phyloP scores from a whole-genome alignment of 2,329 filamentous ascomycete species.

The Thyridium curvatum region DNA sequence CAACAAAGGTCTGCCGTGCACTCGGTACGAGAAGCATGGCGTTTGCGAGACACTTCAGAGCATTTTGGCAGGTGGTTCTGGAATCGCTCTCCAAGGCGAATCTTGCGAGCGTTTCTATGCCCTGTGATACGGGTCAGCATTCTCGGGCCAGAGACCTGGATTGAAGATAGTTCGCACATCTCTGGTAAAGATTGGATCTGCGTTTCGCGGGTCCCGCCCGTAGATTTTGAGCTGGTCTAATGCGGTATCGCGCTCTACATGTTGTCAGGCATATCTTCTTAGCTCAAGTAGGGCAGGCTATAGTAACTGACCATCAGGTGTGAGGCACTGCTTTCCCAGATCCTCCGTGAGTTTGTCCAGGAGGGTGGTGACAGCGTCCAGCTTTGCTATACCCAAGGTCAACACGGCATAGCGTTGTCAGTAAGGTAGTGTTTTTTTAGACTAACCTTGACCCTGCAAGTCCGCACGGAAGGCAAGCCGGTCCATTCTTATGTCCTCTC shows the following conservation, averaged over 20 bases:
- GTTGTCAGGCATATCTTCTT: conserved; percentile 1
- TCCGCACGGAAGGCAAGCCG: too few relatives aligned
- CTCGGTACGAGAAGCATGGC: conserved; percentile 64
- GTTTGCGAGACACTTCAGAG: conserved; percentile 78
- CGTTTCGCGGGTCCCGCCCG: conserved; percentile 64
- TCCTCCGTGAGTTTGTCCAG: conserved; percentile 58
- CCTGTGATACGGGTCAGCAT: conserved; percentile 38
- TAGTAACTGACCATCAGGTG: conserved; percentile 49
- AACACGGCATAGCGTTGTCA: too few relatives aligned
- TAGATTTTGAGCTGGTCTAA: conserved; percentile 71
- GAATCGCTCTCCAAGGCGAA: conserved; percentile 68
- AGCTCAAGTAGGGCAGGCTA: conserved; percentile 4
- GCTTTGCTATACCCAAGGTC: conserved; percentile 47
- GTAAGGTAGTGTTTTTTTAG: too few relatives aligned
- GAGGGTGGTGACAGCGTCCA: conserved; percentile 60
- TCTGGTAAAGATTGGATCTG: conserved; percentile 79
- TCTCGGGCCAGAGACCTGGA: not conserved
- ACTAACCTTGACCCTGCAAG: too few relatives aligned
- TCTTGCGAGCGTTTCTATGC: conserved; percentile 63
- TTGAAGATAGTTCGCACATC: conserved; percentile 41
- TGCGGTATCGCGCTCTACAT: conserved; percentile 53
- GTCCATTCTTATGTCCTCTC: too few relatives aligned
- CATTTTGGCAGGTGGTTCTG: conserved; percentile 62
- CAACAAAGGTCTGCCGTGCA: conserved; percentile 67
- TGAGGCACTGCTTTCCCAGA: conserved; percentile 51